These are phyloP conservation scores for Gossypium sturtianum DNA, from an alignment of 345 rosid species.

Conservation along the genomic window DNA sequence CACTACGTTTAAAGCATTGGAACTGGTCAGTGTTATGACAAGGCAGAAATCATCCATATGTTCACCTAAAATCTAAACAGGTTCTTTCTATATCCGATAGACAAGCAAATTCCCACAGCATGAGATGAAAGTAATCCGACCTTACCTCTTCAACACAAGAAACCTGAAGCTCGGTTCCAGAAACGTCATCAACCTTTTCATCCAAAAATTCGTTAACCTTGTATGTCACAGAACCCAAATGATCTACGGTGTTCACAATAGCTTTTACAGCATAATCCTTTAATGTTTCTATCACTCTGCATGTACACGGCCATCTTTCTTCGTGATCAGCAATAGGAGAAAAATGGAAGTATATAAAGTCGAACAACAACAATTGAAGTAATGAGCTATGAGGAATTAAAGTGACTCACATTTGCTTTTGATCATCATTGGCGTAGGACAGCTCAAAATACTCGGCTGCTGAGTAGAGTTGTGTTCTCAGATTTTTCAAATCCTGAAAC, in stretches of 20 bases:
- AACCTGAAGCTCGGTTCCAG: slow-evolving; percentile 62
- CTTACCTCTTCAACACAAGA: slow-evolving; percentile 85
- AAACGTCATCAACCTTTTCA: slow-evolving; percentile 81
- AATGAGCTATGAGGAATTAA: background rate
- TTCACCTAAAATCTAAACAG: too few relatives aligned
- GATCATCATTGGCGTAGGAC: slow-evolving; percentile 70
- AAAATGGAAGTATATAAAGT: background rate
- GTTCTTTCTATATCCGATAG: too few relatives aligned
- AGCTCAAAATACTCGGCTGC: slow-evolving; percentile 93
- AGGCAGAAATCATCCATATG: background rate
- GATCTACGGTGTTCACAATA: slow-evolving; percentile 89
- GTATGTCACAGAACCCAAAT: slow-evolving; percentile 82
- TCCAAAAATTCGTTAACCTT: slow-evolving; percentile 81
- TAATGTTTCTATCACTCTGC: slow-evolving; percentile 85
- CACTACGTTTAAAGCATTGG: background rate
- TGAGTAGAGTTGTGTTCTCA: slow-evolving; percentile 79
- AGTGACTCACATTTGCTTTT: slow-evolving; percentile 72
- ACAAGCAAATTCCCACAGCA: background rate
- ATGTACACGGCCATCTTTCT: slow-evolving; percentile 9
- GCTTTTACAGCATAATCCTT: slow-evolving; percentile 90
- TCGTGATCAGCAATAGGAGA: background rate
- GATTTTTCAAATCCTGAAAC: slow-evolving; percentile 74
- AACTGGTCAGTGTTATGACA: background rate
- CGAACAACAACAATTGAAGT: background rate
- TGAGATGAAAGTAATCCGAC: background rate